These are phyloP conservation scores for Mucor lusitanicus DNA, from an alignment of 371 early-diverging fungal genomes.

Conservation along the genomic window DNA sequence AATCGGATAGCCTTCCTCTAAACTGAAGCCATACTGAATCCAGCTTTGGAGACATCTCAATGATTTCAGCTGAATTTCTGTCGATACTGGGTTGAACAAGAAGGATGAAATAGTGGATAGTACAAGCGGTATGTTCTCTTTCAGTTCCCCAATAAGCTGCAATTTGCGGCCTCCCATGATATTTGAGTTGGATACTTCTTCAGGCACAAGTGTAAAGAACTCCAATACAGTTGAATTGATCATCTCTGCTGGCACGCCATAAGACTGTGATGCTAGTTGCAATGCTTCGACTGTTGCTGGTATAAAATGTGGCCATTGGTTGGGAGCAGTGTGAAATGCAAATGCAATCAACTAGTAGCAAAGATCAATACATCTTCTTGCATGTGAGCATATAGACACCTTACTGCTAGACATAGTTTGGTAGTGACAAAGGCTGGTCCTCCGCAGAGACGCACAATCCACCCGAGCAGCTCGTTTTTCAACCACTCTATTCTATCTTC, in stretches of 20 bases:
- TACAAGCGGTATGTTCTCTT: conserved; percentile 47
- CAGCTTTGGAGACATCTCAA: conserved; percentile 61
- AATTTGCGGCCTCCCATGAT: conserved; percentile 49
- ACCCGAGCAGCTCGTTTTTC: conserved; percentile 60
- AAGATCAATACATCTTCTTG: not conserved
- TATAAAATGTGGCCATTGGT: conserved; percentile 66
- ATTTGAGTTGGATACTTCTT: conserved; percentile 69
- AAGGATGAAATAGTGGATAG: conserved; percentile 41
- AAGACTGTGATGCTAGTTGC: conserved; percentile 36
- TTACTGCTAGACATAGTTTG: conserved; percentile 76
- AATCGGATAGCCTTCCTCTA: conserved; percentile 56
- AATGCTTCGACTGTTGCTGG: conserved; percentile 51
- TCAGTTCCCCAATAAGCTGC: conserved; percentile 50
- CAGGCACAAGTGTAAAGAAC: conserved; percentile 76
- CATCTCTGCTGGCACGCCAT: conserved; percentile 27
- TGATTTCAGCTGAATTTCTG: conserved; percentile 46
- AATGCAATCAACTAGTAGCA: conserved; percentile 62
- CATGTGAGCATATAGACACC: not conserved
- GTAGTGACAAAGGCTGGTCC: conserved; percentile 72
- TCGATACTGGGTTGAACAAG: conserved; percentile 2
- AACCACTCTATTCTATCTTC: conserved; percentile 64
- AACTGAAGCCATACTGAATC: conserved; percentile 63
- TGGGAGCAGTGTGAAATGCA: conserved; percentile 65
- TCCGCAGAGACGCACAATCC: conserved; percentile 60
- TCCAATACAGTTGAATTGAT: conserved; percentile 64